phyloP scores from a whole-genome alignment of 148 eudicot species.

The Vaccinium darrowii region DNA sequence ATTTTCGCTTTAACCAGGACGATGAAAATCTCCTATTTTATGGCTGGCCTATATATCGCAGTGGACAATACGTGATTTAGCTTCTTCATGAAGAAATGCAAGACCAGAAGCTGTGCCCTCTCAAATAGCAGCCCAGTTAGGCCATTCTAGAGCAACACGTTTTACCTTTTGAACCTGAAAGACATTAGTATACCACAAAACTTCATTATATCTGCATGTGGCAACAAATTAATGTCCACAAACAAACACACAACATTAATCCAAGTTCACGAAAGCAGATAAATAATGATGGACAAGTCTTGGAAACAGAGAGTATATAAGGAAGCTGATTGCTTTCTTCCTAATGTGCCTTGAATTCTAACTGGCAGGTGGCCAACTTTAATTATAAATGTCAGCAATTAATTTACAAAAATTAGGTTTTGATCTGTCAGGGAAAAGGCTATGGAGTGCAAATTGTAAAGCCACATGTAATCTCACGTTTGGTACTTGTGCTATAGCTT shows the following conservation, averaged over 20 bases:
- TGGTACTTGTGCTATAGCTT: too few relatives aligned
- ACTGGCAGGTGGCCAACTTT: neutral
- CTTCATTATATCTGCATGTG: neutral
- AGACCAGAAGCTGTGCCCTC: slow-evolving; percentile 34
- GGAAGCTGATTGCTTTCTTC: neutral
- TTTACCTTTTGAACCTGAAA: slow-evolving; percentile 10
- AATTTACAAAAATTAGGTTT: neutral
- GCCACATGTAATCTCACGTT: too few relatives aligned
- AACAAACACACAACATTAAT: neutral
- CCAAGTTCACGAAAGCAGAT: neutral
- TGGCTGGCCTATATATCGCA: too few relatives aligned
- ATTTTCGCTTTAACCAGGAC: too few relatives aligned
- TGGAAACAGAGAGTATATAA: neutral
- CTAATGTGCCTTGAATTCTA: neutral
- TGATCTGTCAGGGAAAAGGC: too few relatives aligned
- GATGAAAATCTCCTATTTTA: too few relatives aligned
- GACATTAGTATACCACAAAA: neutral
- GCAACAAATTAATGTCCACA: neutral
- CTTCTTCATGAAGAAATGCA: slow-evolving; percentile 19
- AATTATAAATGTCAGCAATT: neutral
- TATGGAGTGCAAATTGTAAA: too few relatives aligned
- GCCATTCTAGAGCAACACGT: neutral
- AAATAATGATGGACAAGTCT: neutral
- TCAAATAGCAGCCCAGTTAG: too few relatives aligned
- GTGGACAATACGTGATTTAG: too few relatives aligned